These are phyloP conservation scores for Hsuehochloa calcarea DNA, from an alignment of 176 grass and related monocot species.

Conservation along the genomic window DNA sequence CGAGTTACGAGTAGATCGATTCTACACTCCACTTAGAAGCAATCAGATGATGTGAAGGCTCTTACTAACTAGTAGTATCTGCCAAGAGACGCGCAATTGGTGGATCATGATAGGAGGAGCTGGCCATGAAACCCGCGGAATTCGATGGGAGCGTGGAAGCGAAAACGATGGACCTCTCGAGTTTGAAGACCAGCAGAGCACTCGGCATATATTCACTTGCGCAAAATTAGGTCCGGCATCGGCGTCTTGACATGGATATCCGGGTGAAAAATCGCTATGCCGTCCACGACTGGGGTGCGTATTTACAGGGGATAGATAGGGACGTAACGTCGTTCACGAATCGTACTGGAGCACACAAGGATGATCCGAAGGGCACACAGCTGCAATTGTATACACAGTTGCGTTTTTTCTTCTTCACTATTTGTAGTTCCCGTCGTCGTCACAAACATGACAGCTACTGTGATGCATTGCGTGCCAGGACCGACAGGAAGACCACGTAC, in stretches of 20 bases:
- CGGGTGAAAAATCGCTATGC: background rate
- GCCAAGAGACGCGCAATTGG: constrained; percentile 28
- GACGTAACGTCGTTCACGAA: background rate
- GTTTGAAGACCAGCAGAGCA: background rate
- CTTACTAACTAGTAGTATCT: background rate
- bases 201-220: background rate
- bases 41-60: background rate
- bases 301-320: background rate
- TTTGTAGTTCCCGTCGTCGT: background rate
- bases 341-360: background rate
- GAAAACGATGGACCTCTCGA: constrained; percentile 16
- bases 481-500: no score
- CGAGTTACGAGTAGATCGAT: background rate
- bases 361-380: background rate
- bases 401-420: background rate
- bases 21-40: constrained; percentile 9
- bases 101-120: background rate
- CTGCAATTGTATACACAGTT: background rate
- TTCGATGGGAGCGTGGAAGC: background rate
- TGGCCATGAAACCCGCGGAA: constrained; percentile 2
- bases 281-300: background rate
- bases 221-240: constrained; percentile 21
- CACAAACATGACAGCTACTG: background rate
- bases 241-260: background rate
- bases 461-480: background rate